A percentile compares a stretch with the other conserved stretches of the same genome.
Conservation (phyloP, 129 eudicot species). For the Lactuca sativa region DNA sequence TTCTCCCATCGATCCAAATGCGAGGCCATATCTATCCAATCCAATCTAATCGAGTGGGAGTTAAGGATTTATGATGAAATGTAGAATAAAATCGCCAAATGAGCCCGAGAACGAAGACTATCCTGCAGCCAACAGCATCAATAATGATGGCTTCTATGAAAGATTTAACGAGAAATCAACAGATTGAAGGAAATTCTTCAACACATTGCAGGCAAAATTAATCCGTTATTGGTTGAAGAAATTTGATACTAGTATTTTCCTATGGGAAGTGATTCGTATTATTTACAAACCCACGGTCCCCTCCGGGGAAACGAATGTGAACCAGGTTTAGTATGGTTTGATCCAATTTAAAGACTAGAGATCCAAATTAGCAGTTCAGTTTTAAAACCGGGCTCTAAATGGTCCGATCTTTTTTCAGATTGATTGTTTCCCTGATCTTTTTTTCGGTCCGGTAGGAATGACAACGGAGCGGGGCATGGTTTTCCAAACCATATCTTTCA, state of each 20-base stretch:
- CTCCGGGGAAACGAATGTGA: too few species aligned
- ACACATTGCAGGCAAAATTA: not conserved
- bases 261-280: too few species aligned
- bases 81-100: slow-evolving; percentile 3
- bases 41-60: not conserved
- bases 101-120: slow-evolving; percentile 14
- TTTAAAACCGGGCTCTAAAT: too few species aligned
- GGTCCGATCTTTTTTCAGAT: too few species aligned
- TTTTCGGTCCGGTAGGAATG: too few species aligned
- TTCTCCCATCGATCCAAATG: slow-evolving; percentile 75
- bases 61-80: slow-evolving; percentile 2
- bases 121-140: not conserved
- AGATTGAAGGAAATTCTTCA: slow-evolving; percentile 1
- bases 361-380: too few species aligned
- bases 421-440: too few species aligned
- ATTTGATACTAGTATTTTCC: not conserved
- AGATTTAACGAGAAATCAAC: not conserved
- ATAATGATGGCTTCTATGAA: not conserved
- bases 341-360: too few species aligned
- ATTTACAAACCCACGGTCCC: too few species aligned
- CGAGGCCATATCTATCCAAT: slow-evolving; percentile 47
- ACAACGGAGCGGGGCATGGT: too few species aligned
- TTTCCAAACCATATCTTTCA: too few species aligned
- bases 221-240: slow-evolving; percentile 6
- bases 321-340: too few species aligned